Evolutionary conservation across 2,329 filamentous ascomycete species (phyloP), one percentile per base, ranked within the genome.

Genomic region (Fusarium hostae): DNA sequence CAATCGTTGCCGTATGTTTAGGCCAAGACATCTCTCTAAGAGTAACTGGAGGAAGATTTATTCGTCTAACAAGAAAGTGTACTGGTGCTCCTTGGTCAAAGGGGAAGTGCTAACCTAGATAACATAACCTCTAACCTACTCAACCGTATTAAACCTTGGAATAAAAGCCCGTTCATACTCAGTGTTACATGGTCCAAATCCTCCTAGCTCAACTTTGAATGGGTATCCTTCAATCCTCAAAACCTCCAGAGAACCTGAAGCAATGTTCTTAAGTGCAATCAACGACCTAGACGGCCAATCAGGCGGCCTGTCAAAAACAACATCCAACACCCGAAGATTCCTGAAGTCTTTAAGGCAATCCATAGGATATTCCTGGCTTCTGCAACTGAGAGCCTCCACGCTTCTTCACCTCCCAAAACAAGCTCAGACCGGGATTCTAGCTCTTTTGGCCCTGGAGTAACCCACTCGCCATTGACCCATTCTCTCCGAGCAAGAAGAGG

Each of bases 211-310:
- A 20, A 69, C 15, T 24, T 15, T 30, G 8, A 68, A 64, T 4
- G 64, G 59, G 13, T 56, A 64, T 9, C 54, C 30, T 18, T 68
- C 28, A 8, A 68, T 26, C 44, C 66, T 55, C 13, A 68, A 56
- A 9, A 52, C 44, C 54, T 64, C 44, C 6, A 68, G 20, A 16
- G 64, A 51, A 13, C 28, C n/a, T 6, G 54, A 35, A 10, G 47
- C 59, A 35, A 63, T 51, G 16, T 64, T 51, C 48, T 64, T 64
- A 9, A 63, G 28, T 6, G 54, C 39, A 24, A 64, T n/a, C n/a
- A 68, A 34, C 8, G 52, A 26, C 43, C 40, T 56, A 9, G 30
- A 64, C 12, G 59, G 66, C n/a, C 32, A n/a, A 4, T 40, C 24
- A 34, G 63, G 30, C n/a, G 47, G 28, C 10, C 28, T 24, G 48